Evolutionary conservation across 2,329 filamentous ascomycete species (phyloP).

Genomic region (Berkeleyomyces rouxiae): DNA sequence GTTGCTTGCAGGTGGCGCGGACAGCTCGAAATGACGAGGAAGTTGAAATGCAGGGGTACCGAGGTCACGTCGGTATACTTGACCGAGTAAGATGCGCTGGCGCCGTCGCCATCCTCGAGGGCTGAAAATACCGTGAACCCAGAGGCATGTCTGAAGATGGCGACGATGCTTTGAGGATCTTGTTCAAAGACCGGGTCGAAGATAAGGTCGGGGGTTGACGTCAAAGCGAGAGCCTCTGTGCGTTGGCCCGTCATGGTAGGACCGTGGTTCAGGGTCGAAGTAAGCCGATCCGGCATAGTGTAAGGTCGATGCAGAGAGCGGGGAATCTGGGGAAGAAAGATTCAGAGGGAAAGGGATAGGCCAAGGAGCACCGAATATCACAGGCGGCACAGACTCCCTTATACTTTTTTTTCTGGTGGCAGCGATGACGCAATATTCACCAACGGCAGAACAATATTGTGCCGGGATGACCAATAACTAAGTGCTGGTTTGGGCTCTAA

Average conservation of each 20-base stretch:
- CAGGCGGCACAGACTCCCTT: neutral
- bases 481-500: neutral
- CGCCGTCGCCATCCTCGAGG: conserved; percentile 10
- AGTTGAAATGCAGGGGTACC: conserved; percentile 19
- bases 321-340: neutral
- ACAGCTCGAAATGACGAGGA: conserved; percentile 7
- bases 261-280: neutral
- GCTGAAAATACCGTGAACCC: conserved; percentile 3
- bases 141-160: neutral
- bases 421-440: neutral
- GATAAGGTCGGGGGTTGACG: neutral
- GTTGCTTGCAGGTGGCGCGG: conserved; percentile 12
- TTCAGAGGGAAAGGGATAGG: neutral
- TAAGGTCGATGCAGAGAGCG: neutral
- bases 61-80: conserved; percentile 14
- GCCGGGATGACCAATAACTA: neutral
- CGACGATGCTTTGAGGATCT: neutral
- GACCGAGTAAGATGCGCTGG: conserved; percentile 10
- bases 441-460: neutral
- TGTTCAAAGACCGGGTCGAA: neutral
- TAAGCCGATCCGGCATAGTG: neutral
- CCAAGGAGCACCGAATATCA: neutral
- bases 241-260: neutral
- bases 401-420: neutral
- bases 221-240: neutral